Evolutionary conservation across 345 rosid genomes (phyloP).

Genomic region (Raphanus sativus): DNA sequence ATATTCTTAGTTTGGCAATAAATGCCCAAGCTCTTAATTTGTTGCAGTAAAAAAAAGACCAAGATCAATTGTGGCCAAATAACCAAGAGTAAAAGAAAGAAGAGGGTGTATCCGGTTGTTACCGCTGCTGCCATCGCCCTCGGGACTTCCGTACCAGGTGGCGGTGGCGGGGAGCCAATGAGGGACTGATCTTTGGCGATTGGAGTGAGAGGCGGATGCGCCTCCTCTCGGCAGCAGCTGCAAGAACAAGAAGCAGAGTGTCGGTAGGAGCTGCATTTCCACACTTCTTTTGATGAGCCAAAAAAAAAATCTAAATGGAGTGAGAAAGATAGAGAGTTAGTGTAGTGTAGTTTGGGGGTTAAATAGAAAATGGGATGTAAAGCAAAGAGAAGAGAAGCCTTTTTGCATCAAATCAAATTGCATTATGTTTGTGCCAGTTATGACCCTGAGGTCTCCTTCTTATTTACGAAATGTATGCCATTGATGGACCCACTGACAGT

Average conservation of each 20-base stretch:
- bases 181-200: constrained; percentile 33
- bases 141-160: constrained; percentile 96
- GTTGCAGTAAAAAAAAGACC: neutral
- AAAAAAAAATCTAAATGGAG: neutral
- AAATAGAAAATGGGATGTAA: constrained; percentile 6
- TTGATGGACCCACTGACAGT: constrained; percentile 67
- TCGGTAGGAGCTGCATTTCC: constrained; percentile 46
- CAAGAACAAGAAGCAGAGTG: constrained; percentile 16
- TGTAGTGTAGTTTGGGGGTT: neutral
- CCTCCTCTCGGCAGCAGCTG: constrained; percentile 3
- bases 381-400: neutral
- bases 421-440: neutral
- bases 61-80: neutral
- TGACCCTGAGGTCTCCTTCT: neutral
- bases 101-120: neutral
- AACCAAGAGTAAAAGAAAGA: neutral
- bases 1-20: neutral
- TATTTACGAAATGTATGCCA: constrained; percentile 53
- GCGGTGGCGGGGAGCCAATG: constrained; percentile 91
- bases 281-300: neutral
- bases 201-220: constrained; percentile 18
- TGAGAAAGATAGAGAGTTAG: constrained; percentile 22
- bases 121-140: constrained; percentile 98
- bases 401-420: constrained; percentile 1
- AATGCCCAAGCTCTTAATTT: neutral